phyloP scores from a whole-genome alignment of 352 stramenopile genomes.

The Phytophthora fragariaefolia region DNA sequence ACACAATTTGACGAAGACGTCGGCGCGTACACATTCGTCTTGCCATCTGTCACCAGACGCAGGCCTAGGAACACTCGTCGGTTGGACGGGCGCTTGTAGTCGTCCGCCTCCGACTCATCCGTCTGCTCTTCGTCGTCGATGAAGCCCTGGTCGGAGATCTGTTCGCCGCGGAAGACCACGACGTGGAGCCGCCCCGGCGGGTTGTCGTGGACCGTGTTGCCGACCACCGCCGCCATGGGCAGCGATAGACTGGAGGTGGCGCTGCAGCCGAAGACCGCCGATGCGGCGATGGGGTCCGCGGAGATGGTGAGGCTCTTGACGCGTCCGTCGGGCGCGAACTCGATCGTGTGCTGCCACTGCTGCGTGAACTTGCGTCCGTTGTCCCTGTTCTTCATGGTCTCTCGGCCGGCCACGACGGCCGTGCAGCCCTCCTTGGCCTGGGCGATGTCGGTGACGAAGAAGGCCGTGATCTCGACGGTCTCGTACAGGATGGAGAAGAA shows the following conservation, averaged over 20 bases:
- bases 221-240: conserved; percentile 82
- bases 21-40: conserved; percentile 89
- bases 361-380: conserved; percentile 91
- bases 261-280: conserved; percentile 88
- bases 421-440: conserved; percentile 86
- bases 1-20: conserved; percentile 80
- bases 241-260: conserved; percentile 87
- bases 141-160: conserved; percentile 74
- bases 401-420: conserved; percentile 79
- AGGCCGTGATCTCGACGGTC: conserved; percentile 88
- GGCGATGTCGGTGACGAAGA: conserved; percentile 90
- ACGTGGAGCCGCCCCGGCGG: conserved; percentile 76
- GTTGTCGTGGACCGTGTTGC: conserved; percentile 83
- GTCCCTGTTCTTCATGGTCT: conserved; percentile 91
- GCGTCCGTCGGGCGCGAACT: conserved; percentile 85
- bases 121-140: conserved; percentile 60
- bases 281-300: conserved; percentile 84
- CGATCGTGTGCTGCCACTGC: conserved; percentile 91
- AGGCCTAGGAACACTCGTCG: conserved; percentile 71
- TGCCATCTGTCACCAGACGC: conserved; percentile 80
- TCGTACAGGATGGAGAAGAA: conserved; percentile 93
- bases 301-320: conserved; percentile 90
- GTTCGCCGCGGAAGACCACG: conserved; percentile 82
- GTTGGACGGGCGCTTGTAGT: conserved; percentile 43
- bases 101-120: conserved; percentile 49